These are phyloP conservation scores for Phytophthora brassicae DNA, from an alignment of 352 stramenopile species.

Conservation along the genomic window DNA sequence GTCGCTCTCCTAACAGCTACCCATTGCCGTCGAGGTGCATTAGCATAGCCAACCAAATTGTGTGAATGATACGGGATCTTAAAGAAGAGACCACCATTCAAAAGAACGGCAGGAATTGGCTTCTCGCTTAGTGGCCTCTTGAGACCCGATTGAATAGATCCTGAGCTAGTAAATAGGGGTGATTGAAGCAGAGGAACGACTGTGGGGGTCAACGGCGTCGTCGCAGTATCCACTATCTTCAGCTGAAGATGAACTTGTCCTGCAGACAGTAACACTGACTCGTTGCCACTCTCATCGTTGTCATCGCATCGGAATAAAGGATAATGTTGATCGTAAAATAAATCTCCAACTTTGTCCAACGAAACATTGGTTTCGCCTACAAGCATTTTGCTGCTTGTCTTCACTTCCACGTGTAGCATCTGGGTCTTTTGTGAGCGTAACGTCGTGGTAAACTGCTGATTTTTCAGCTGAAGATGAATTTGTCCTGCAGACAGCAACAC, in stretches of 20 bases:
- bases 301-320: constrained; percentile 41
- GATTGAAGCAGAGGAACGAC: constrained; percentile 35
- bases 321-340: constrained; percentile 71
- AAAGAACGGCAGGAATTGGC: constrained; percentile 44
- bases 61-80: constrained; percentile 79
- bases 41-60: constrained; percentile 36
- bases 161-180: constrained; percentile 15
- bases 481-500: constrained; percentile 37
- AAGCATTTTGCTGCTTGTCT: constrained; percentile 66
- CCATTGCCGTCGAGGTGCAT: constrained; percentile 58
- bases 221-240: constrained; percentile 50
- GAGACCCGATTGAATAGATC: not conserved
- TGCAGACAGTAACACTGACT: constrained; percentile 22
- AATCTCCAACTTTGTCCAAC: constrained; percentile 41
- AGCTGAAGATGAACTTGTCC: constrained; percentile 74
- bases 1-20: constrained; percentile 40
- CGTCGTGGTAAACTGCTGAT: constrained; percentile 36
- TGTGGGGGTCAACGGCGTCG: not conserved
- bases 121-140: constrained; percentile 14
- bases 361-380: constrained; percentile 60
- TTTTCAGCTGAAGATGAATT: constrained; percentile 72
- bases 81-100: constrained; percentile 67
- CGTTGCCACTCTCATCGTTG: constrained; percentile 7
- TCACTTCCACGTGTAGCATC: constrained; percentile 53
- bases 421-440: constrained; percentile 60